Percentiles rank a stretch among this genome's conserved stretches.
Conservation (phyloP, 495 filamentous ascomycete genomes). For the Letharia columbiana region DNA sequence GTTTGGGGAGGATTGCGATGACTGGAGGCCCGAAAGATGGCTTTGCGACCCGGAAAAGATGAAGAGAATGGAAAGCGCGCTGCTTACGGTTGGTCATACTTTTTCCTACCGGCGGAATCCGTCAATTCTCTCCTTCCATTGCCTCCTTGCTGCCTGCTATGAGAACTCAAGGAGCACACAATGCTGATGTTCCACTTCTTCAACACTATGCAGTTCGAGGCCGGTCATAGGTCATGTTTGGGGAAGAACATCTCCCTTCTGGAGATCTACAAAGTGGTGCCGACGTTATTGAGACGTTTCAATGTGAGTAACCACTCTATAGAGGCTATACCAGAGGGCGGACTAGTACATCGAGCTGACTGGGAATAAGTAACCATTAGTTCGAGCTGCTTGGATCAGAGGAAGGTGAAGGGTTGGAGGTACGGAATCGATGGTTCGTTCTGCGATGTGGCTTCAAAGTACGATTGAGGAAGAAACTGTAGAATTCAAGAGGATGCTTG, state of each 20-base stretch:
- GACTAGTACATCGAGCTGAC: too few relatives aligned
- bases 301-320: constrained; percentile 27
- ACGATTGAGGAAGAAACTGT: too few relatives aligned
- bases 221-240: constrained; percentile 55
- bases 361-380: background rate
- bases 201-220: constrained; percentile 32
- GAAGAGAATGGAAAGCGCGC: background rate
- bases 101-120: too few relatives aligned
- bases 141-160: too few relatives aligned
- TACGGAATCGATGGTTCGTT: background rate
- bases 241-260: constrained; percentile 66
- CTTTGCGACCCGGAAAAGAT: constrained; percentile 27
- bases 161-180: too few relatives aligned
- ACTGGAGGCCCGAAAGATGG: constrained; percentile 43
- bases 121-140: too few relatives aligned
- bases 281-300: constrained; percentile 56
- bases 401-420: too few relatives aligned
- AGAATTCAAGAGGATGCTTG: too few relatives aligned
- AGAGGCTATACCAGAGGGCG: too few relatives aligned
- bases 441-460: background rate
- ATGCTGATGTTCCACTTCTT: too few relatives aligned
- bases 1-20: constrained; percentile 36
- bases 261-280: constrained; percentile 75
- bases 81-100: constrained; percentile 2
- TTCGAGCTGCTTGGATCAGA: too few relatives aligned